These are phyloP conservation scores for Pugionium cornutum DNA, from an alignment of 345 rosid species.

Conservation along the genomic window DNA sequence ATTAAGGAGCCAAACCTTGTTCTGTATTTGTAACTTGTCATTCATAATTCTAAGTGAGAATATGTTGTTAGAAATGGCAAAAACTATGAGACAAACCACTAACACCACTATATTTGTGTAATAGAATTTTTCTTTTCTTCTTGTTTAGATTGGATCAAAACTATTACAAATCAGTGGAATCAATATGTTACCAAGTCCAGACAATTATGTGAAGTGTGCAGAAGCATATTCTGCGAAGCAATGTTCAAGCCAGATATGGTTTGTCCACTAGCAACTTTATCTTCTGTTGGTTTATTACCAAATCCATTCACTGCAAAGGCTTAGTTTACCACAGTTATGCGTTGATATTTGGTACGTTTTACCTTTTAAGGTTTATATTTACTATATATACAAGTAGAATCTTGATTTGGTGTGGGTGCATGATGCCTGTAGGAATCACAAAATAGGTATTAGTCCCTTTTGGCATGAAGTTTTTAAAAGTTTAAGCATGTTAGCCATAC, in stretches of 20 bases:
- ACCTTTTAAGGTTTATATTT: not conserved
- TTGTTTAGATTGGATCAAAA: no score
- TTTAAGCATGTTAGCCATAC: not conserved
- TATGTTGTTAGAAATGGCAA: no score
- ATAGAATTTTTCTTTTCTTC: no score
- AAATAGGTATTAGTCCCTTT: not conserved
- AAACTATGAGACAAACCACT: no score
- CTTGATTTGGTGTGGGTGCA: not conserved
- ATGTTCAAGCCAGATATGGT: constrained; percentile 96
- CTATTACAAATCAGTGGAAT: no score
- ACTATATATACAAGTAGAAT: not conserved
- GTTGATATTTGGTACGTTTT: not conserved
- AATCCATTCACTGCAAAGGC: not conserved
- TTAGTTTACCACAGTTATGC: not conserved
- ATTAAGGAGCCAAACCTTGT: not conserved
- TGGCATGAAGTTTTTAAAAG: not conserved
- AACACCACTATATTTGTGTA: no score
- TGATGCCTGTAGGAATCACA: not conserved
- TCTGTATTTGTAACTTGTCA: constrained; percentile 19
- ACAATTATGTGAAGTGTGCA: no score
- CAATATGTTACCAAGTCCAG: no score
- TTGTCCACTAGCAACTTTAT: constrained; percentile 34
- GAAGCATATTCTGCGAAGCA: constrained; percentile 55
- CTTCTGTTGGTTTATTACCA: not conserved
- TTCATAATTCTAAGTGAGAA: not conserved